Base-by-base conservation (phyloP, 805 yeast genomes). In the Aciculoconidium aculeatum region DNA sequence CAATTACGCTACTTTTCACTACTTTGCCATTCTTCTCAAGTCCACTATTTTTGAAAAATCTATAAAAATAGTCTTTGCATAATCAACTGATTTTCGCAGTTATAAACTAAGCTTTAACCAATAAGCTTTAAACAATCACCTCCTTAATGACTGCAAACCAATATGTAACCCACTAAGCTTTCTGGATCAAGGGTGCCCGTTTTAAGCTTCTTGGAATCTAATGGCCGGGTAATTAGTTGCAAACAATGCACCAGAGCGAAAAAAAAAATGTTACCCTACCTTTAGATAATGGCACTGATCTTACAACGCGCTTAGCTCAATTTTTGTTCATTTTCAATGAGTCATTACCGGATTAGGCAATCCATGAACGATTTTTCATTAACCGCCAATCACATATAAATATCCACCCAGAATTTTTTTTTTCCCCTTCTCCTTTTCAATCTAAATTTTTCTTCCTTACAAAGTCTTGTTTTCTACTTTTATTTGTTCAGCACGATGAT, bases 311-410 rank as follows among this genome's bases (percentile, higher is more conserved):
- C 41, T 44, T 48, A 52, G 40, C 45, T 27, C 49, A 23, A 10
- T 11, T 13, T 23, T 28, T 17, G 15, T 21, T 21, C 20, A 9
- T 11, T 21, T n/a, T 27, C 27, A 18, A 31, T 52, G 58, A 53
- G 44, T 53, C 58, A 53, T 51, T 53, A 31, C 58, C 58, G 27
- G 19, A 33, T 53, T 45, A 32, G 58, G 57, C 37, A 36, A 36
- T 30, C 20, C 22, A 15, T 12, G 23, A 37, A 36, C 37, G 36
- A 39, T 34, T 40, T 43, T 42, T 37, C 42, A 35, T 32, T n/a
- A n/a, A n/a, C n/a, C n/a, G n/a, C n/a, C n/a, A n/a, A n/a, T n/a
- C 27, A 31, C 26, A 30, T 25, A 28, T 30, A 30, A 26, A 31
- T 31, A 26, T 24, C 23, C 15, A 17, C 11, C 17, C n/a, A n/a